Evolutionary conservation across 2,329 filamentous ascomycete genomes (phyloP), one percentile per base, ranked within the genome.

Genomic region (Pseudopithomyces maydicus): DNA sequence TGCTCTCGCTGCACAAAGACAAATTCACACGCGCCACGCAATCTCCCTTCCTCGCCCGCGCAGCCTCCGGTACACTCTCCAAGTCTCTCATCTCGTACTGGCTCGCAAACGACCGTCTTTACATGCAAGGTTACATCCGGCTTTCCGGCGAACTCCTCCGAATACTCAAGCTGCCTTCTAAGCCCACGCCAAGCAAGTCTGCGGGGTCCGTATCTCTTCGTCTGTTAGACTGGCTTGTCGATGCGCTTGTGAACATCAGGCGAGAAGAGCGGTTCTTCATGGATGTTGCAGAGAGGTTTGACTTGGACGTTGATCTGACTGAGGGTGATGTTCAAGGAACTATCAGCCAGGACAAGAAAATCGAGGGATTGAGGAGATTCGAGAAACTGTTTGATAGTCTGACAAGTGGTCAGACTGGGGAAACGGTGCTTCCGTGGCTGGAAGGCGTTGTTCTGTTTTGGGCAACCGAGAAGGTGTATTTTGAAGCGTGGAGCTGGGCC

Each of bases 401-500:
- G 41, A 65, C 62, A 6, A 60, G 49, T 1, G 57, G 55, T 12
- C 6, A 52, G 20, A 12, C 47, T 33, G 4, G 36, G 1, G 20
- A 47, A 10, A 8, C 11, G 7, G 14, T 59, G 12, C 36, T 74
- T 1, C 72, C 72, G 0, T 74, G 71, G 72, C 57, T 75, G 11
- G 72, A 75, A 54, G 71, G 68, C 29, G 66, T 64, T 5, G 61
- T 72, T 6, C 39, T 73, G 17, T 69, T 74, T 7, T 75, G 71
- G 68, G 64, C 65, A 17, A 74, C 70, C 6, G 72, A 75, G 48
- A 74, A 71, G 46, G 66, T 72, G 8, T 75, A 74, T 51, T 71
- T 72, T 54, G 66, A 72, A 38, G 69, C 72, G 6, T 75, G 71
- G 71, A 63, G 58, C 8, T 74, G 71, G 71, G 71, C 72, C 38